Evolutionary conservation across 2,329 filamentous ascomycete genomes (phyloP), one percentile per base, ranked within the genome.

Genomic region (Trichoderma pleuroti): DNA sequence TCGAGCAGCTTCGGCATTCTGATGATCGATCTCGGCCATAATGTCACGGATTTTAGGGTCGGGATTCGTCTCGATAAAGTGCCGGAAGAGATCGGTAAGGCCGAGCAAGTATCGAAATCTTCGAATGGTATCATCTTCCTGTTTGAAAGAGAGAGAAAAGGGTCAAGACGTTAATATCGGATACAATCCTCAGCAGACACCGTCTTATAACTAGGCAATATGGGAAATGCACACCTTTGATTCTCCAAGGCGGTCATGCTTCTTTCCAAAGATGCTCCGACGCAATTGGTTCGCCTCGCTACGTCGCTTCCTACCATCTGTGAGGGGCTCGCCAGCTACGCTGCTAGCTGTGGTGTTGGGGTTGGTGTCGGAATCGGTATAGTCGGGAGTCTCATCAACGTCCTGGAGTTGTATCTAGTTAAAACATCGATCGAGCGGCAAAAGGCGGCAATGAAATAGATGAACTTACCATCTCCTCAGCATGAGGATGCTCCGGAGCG

Each of bases 41-140:
- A 98, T 93, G 71, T 97, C 93, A 76, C 95, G 93, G 77, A 98
- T 96, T 76, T 93, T 93, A 18, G 96, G 95, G 78, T 99, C 94
- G 6, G 94, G 95, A 78, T 98, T 99, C 10, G 94, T 93, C 79
- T 98, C 94, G 82, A 99, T 99, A 81, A 99, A 99, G 82, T 99
- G 96, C 74, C 97, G 93, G 84, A 99, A 99, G 24, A 99, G 86
- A 78, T 99, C 96, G 18, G 96, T 99, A 66, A 99, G 86, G 30
- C 97, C 97, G 16, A 99, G 88, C 1, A 99, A 88, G 80, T 99
- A 99, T 74, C 94, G 91, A 80, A 99, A 99, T 79, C 96, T 88
- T 76, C 95, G 90, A 78, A 98, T 93, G 0, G 93, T 97, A 78
- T 98, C 95, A 85, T 98, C 93, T 84, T 98, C 95, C 93, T 95